Base-by-base conservation (phyloP, 306 rosid genomes). In the Fagus sylvatica region DNA sequence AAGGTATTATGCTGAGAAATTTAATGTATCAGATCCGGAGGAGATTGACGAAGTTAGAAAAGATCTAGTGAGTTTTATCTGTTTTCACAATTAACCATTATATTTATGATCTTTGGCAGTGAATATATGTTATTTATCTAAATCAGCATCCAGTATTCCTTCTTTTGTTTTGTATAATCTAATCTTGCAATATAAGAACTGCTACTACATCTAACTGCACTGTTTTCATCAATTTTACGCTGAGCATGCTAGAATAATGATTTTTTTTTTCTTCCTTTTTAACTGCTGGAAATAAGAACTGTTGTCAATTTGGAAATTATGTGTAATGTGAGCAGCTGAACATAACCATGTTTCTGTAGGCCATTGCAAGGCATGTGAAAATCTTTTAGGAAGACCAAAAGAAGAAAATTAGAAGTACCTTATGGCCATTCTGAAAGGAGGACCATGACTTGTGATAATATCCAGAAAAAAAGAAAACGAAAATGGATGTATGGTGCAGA, bases 1-100 rank as follows among this genome's bases (percentile, higher is more conserved):
- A 79, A 88, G 98, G 89, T 95, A 95, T 81, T 95, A 92, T 83
- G 85, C 90, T 19, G 98, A 92, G 87, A 95, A 95, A 81, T 95
- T 92, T 82, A 88, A 87, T 79, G 91, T 80, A 74, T 77, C 86
- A 30, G 77, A 65, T 53, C 81, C 71, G 11, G 93, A 86, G 82
- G 91, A 91, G 78, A 91, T 91, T 79, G 92, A 90, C 11, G 80
- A 80, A 82, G 77, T 91, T 33, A 92, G 53, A 77, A 85, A 84
- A 68, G 95, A 91, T 71, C 46, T 77, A 39, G 98, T 88, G 76
- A 83, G 87, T 69, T 59, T 34, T 69, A 34, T 46, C 13, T 53
- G 28, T 46, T 43, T 59, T 77, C 72, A 8, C 0, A 4, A 15
- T 19, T 67, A n/a, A 34, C 53, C 54, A 56, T 72, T 73, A 71